phyloP scores from a whole-genome alignment of 306 rosid species.

The Corylus avellana region DNA sequence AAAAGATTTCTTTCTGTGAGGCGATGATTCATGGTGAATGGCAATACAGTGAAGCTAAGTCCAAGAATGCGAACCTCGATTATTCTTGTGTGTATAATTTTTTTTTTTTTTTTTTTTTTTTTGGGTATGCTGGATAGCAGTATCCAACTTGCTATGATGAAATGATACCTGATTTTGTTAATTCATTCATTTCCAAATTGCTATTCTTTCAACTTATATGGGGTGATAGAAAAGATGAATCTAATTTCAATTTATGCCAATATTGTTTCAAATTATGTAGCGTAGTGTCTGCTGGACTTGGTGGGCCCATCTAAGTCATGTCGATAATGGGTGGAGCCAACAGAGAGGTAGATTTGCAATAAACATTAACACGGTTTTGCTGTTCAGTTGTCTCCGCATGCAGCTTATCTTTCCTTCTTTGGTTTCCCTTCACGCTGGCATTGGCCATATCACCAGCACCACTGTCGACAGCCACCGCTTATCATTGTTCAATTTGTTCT shows the following conservation, averaged over 20 bases:
- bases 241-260: neutral
- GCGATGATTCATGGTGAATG: neutral
- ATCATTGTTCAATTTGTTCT: no score
- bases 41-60: neutral
- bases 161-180: neutral
- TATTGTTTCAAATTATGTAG: neutral
- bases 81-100: neutral
- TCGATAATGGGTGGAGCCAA: no score
- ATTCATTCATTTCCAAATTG: neutral
- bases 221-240: neutral
- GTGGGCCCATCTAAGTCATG: no score
- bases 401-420: no score
- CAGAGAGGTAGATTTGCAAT: no score
- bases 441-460: no score
- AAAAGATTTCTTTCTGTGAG: neutral
- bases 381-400: no score
- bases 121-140: neutral
- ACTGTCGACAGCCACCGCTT: no score
- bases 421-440: no score
- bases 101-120: no score
- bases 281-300: neutral
- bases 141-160: neutral
- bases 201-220: neutral
- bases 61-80: neutral
- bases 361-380: no score